Evolutionary conservation across 2,329 filamentous ascomycete genomes (phyloP), one percentile per base, ranked within the genome.

Genomic region (Colletotrichum cuscutae): DNA sequence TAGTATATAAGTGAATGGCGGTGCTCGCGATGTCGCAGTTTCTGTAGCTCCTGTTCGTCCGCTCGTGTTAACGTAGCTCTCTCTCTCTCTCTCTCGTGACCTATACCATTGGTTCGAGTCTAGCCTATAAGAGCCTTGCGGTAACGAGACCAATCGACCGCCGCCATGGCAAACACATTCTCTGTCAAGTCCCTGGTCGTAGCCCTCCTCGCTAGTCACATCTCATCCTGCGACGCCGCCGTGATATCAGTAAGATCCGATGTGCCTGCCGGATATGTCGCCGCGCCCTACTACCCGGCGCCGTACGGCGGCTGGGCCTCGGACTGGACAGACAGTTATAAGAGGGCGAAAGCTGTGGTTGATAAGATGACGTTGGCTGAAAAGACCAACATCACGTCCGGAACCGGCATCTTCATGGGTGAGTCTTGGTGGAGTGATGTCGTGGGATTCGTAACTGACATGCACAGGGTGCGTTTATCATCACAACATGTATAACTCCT

Each of bases 331-430:
- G 88, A 89, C 22, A 92, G 92, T 76, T 96, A 95, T 78, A 83
- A 83, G 65, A 94, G 93, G 77, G 94, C 94, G 1, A 87, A 90
- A 70, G 81, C 85, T 4, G 81, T 95, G 15, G 93, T 96, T 19
- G 89, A 90, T 65, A 88, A 90, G 60, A 94, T 96, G 93, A 95
- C 93, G 0, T 82, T 96, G 68, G 93, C 93, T 2, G 94, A 95
- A 80, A 96, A 95, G 83, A 91, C 92, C 4, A 95, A 95, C 78
- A 87, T 95, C 64, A 95, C 93, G 0, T 89, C 89, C 1, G 93
- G 93, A 4, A 92, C 89, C 1, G 93, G 93, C 1, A 87, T 92
- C 54, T 92, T 87, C 75, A 95, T 95, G 93, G 93, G 89, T 85
- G 78, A 75, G 78, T 19, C 76, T 15, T 1, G 9, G 28, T 37